These are phyloP conservation scores for Graphiopsis chlorocephala DNA, from an alignment of 2,329 filamentous ascomycete species.

Conservation along the genomic window DNA sequence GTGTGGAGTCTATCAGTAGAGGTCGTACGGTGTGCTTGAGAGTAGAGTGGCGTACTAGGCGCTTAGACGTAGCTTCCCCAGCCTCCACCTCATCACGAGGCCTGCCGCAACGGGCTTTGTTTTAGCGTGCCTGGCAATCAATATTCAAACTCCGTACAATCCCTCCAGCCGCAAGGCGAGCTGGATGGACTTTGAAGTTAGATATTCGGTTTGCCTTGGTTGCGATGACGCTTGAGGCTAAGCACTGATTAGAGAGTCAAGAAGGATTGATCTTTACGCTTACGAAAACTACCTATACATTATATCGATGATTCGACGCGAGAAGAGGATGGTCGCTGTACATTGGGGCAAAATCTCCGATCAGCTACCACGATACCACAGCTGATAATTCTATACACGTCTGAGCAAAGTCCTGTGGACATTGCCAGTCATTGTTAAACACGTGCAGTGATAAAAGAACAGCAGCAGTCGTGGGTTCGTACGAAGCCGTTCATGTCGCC, in stretches of 20 bases:
- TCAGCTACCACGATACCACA: no score
- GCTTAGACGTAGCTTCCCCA: background rate
- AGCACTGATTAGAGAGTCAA: background rate
- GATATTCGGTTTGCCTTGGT: no score
- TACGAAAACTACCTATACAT: background rate
- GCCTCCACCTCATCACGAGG: conserved; percentile 9
- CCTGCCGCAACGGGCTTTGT: background rate
- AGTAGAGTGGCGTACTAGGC: conserved; percentile 8
- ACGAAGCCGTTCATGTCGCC: background rate
- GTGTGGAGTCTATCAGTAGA: background rate
- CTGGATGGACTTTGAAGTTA: no score
- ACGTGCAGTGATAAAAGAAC: background rate
- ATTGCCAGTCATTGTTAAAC: background rate
- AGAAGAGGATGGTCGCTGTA: background rate
- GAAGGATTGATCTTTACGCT: background rate
- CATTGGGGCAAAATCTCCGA: no score
- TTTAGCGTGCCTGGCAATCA: conserved; percentile 3
- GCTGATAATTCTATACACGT: background rate
- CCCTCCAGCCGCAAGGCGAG: no score
- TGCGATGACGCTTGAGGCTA: background rate
- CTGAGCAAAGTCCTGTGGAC: background rate
- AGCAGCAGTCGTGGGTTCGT: background rate
- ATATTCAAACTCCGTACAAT: no score
- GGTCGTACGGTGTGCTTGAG: conserved; percentile 1
- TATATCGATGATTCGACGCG: background rate